phyloP scores from a whole-genome alignment of 345 rosid genomes.

The Gossypium arboreum region DNA sequence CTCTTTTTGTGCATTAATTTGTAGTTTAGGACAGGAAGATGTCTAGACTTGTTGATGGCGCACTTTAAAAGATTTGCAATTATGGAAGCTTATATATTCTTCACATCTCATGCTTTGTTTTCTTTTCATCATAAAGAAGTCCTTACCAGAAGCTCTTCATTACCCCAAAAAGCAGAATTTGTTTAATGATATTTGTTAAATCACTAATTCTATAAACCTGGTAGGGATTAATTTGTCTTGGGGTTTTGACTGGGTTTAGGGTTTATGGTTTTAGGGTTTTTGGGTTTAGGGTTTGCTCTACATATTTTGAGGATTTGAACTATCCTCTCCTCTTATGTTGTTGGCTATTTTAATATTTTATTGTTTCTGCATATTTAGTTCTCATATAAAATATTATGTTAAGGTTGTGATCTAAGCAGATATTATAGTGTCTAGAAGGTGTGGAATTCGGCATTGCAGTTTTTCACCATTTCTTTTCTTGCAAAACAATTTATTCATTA shows the following conservation, averaged over 20 bases:
- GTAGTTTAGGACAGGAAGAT: not conserved
- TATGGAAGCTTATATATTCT: not conserved
- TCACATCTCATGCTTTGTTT: not conserved
- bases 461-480: no score
- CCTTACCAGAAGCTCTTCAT: not conserved
- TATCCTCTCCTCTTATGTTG: not conserved
- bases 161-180: not conserved
- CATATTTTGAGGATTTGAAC: not conserved
- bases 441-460: no score
- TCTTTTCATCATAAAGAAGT: not conserved
- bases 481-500: no score
- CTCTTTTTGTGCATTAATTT: not conserved
- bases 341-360: not conserved
- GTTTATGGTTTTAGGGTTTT: no score
- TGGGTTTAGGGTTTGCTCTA: no score
- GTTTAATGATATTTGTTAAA: not conserved
- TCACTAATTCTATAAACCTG: not conserved
- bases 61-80: not conserved
- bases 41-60: not conserved
- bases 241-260: not conserved
- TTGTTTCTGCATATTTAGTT: not conserved
- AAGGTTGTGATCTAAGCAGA: no score
- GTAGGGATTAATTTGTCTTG: not conserved
- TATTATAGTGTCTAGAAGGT: no score
- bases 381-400: no score